Evolutionary conservation across 78 protist genomes (phyloP).

Genomic region (Emiliania huxleyi): DNA sequence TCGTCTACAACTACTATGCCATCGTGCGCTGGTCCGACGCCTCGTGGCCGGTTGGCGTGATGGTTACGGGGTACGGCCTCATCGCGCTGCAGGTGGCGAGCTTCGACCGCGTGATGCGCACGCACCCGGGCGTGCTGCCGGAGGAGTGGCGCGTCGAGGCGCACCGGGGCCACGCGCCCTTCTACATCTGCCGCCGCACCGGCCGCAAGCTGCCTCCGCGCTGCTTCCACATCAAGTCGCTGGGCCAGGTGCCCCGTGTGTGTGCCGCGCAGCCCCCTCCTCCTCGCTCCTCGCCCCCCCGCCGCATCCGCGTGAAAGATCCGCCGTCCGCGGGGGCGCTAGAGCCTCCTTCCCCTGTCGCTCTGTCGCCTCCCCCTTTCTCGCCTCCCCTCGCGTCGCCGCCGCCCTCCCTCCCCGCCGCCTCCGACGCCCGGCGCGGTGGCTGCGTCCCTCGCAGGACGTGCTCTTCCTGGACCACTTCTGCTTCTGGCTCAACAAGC

Average conservation of each 20-base stretch:
- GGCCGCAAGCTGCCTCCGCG: neutral
- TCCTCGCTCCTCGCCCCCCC: no score
- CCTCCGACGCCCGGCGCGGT: no score
- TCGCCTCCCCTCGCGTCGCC: neutral
- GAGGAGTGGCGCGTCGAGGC: neutral
- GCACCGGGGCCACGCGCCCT: neutral
- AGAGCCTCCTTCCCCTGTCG: no score
- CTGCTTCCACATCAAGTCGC: neutral
- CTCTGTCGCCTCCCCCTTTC: no score
- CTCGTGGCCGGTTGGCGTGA: no score
- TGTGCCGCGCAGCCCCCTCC: no score
- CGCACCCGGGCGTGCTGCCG: neutral
- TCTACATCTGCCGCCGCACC: neutral
- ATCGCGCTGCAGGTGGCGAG: neutral
- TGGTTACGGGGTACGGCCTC: neutral
- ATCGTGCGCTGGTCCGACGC: no score
- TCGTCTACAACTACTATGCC: neutral
- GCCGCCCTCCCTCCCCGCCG: no score
- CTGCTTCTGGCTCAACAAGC: neutral
- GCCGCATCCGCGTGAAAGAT: no score
- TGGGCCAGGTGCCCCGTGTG: no score
- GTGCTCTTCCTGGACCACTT: neutral
- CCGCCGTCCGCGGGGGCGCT: no score
- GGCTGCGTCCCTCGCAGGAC: no score
- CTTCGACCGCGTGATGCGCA: neutral